These are phyloP conservation scores for Mortierella sp. DNA, from an alignment of 371 early-diverging fungal species.

Conservation along the genomic window DNA sequence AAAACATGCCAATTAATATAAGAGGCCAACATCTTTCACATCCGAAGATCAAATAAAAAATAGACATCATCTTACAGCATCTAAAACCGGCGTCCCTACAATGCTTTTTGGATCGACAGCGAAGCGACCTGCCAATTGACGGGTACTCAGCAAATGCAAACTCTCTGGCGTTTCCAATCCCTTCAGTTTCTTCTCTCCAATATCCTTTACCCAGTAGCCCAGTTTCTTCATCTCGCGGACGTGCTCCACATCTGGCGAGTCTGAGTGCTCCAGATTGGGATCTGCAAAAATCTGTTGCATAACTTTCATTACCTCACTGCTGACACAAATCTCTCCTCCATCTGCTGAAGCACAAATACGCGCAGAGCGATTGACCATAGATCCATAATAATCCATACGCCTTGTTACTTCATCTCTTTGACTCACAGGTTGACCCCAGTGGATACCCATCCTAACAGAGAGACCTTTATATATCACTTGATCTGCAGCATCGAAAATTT, in stretches of 20 bases:
- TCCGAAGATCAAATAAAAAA: slow-evolving; percentile 1
- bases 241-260: slow-evolving; percentile 49
- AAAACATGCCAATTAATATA: background rate
- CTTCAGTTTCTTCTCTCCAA: slow-evolving; percentile 90
- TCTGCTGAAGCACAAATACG: slow-evolving; percentile 92
- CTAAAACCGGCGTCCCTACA: slow-evolving; percentile 61
- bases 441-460: slow-evolving; percentile 96
- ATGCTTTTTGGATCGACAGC: slow-evolving; percentile 33
- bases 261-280: slow-evolving; percentile 26
- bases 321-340: slow-evolving; percentile 91
- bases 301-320: slow-evolving; percentile 72
- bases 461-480: slow-evolving; percentile 88
- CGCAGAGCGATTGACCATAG: slow-evolving; percentile 92
- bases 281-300: slow-evolving; percentile 61
- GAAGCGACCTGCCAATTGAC: slow-evolving; percentile 24
- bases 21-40: background rate
- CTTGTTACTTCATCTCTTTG: slow-evolving; percentile 92
- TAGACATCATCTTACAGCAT: slow-evolving; percentile 42
- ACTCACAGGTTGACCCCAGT: slow-evolving; percentile 92
- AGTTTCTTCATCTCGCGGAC: slow-evolving; percentile 69
- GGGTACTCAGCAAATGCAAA: slow-evolving; percentile 78
- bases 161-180: slow-evolving; percentile 92
- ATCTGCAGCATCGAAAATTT: slow-evolving; percentile 69
- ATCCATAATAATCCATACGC: slow-evolving; percentile 98
- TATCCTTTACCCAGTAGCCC: slow-evolving; percentile 76